phyloP scores from a whole-genome alignment of 257 asterid species.

The Anisodus tanguticus region DNA sequence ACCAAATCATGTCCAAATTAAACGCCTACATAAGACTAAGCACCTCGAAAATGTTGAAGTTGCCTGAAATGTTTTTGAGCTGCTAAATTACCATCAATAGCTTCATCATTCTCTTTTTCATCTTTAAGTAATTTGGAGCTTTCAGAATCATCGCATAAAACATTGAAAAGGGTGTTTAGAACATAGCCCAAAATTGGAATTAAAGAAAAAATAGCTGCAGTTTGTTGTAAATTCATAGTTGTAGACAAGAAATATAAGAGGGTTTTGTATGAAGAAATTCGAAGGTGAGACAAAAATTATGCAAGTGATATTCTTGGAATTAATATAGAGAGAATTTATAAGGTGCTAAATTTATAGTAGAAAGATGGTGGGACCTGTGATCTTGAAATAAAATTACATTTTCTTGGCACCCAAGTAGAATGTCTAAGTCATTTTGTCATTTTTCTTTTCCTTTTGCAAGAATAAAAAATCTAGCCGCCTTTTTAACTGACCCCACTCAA shows the following conservation, averaged over 20 bases:
- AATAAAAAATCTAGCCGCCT: background rate
- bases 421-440: constrained; percentile 1
- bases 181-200: constrained; percentile 23
- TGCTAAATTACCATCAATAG: constrained; percentile 2
- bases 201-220: constrained; percentile 16
- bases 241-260: background rate
- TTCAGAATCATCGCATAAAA: background rate
- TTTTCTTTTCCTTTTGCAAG: background rate
- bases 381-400: background rate
- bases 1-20: background rate
- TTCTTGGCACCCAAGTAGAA: constrained; percentile 1
- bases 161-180: background rate
- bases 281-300: background rate
- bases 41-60: constrained; percentile 35
- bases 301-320: background rate
- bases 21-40: background rate
- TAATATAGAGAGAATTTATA: background rate
- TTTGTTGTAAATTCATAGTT: constrained; percentile 14
- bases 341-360: background rate
- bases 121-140: constrained; percentile 19
- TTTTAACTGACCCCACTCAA: background rate
- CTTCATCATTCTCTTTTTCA: constrained; percentile 1
- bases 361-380: background rate
- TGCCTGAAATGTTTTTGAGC: constrained; percentile 51
- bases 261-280: background rate